These are phyloP conservation scores for Lentinula edodes DNA, from an alignment of 768 basidiomycete genomes.

Conservation along the genomic window DNA sequence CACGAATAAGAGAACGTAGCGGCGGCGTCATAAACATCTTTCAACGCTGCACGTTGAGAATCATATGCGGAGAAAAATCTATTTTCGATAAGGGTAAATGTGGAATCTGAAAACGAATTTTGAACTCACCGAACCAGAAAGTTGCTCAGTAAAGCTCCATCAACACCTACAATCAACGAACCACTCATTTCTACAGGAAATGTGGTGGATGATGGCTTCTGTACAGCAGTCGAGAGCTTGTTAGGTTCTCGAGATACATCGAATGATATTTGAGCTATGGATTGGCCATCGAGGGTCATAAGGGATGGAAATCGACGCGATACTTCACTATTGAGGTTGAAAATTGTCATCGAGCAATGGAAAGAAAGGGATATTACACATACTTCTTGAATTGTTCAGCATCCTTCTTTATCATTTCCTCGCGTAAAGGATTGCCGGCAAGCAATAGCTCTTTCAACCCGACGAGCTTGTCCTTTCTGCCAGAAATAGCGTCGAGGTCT, in stretches of 20 bases:
- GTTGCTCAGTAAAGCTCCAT: constrained; percentile 58
- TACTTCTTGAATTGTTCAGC: constrained; percentile 66
- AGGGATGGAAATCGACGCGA: constrained; percentile 76
- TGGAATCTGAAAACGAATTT: neutral
- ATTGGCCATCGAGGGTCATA: constrained; percentile 78
- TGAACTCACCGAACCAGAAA: constrained; percentile 70
- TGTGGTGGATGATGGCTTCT: constrained; percentile 53
- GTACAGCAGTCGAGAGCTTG: constrained; percentile 25
- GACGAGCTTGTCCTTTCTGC: constrained; percentile 50
- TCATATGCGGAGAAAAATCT: constrained; percentile 90
- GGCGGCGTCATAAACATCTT: constrained; percentile 71
- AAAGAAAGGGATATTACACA: constrained; percentile 14
- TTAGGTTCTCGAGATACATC: constrained; percentile 58
- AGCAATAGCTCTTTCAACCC: constrained; percentile 70
- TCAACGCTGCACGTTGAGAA: constrained; percentile 57
- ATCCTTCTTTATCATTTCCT: constrained; percentile 50
- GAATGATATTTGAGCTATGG: constrained; percentile 75
- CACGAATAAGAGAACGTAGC: constrained; percentile 91
- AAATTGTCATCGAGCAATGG: neutral
- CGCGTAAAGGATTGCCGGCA: constrained; percentile 70
- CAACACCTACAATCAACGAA: constrained; percentile 73
- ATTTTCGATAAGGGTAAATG: constrained; percentile 11
- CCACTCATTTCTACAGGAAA: constrained; percentile 76
- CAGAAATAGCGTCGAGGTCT: constrained; percentile 64
- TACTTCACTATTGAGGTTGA: constrained; percentile 53